Evolutionary conservation across 495 filamentous ascomycete species (phyloP), one percentile per base, ranked within the genome.

Genomic region (Hypoxylon intermedium): DNA sequence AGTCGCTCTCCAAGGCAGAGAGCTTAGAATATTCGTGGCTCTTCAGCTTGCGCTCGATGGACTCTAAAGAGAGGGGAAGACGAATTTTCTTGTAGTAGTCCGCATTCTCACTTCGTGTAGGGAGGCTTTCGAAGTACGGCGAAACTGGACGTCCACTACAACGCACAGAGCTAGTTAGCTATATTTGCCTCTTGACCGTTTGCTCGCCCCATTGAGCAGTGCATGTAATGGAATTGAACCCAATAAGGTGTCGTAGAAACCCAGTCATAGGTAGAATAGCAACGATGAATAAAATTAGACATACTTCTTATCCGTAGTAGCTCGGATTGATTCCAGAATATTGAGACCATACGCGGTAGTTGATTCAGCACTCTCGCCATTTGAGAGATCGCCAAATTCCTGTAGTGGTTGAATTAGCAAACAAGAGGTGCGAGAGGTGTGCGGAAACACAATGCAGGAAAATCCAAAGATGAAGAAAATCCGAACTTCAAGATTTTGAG

Each of bases 21-120:
- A 92, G 72, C 28, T 74, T 83, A 9, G 77, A 65, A 69, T 91
- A 95, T 53, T 84, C 81, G 31, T 81, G 73, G 16, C 79, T 77
- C 19, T 82, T 74, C 26, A 93, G 77, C 71, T 89, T 90, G n/a
- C 69, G 79, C 74, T 91, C 86, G 40, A 95, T 88, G 1, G 79
- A 84, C 52, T 90, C 84, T 30, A 95, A 75, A 0, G 90, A 88
- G 48, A 95, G 87, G 0, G 91, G 91, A 51, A 90, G 79, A 38
- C 81, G 79, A 49, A 88, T 91, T 42, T 81, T 75, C 47, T 84
- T 76, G 72, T 91, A 93, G 69, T 94, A 95, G 18, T 88, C 83
- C n/a, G 84, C 80, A 53, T 88, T 76, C 31, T 80, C 72, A 51
- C 83, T 80, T 70, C 79, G 76, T 44, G 84, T 79, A 24, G 89